These are phyloP conservation scores for Mucor racemosus DNA, from an alignment of 371 early-diverging fungal genomes.

Conservation along the genomic window DNA sequence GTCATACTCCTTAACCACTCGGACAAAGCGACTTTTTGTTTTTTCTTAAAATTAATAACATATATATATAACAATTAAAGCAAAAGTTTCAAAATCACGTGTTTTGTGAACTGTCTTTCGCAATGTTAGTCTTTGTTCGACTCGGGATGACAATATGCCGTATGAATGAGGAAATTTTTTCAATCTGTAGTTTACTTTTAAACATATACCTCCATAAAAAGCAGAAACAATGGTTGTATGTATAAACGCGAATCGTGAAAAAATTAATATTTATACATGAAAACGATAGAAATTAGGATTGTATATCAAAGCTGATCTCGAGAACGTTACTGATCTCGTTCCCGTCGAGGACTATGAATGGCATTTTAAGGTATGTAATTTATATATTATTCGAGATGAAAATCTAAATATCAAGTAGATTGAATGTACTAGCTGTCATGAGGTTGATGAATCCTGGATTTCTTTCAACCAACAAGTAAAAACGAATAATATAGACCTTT, in stretches of 20 bases:
- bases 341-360: constrained; percentile 71
- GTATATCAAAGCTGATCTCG: constrained; percentile 79
- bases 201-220: background rate
- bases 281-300: constrained; percentile 44
- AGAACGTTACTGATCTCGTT: constrained; percentile 77
- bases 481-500: background rate
- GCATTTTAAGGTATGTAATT: constrained; percentile 70
- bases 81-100: too few species aligned
- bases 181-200: background rate
- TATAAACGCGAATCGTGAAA: background rate
- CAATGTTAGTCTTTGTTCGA: too few species aligned
- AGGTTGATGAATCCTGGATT: constrained; percentile 75
- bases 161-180: too few species aligned
- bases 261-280: background rate
- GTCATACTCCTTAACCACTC: constrained; percentile 16
- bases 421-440: constrained; percentile 84
- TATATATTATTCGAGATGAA: background rate
- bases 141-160: too few species aligned
- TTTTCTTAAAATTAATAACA: too few species aligned
- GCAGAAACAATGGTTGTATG: background rate
- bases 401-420: constrained; percentile 43
- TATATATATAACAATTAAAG: too few species aligned
- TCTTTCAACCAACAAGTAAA: constrained; percentile 71
- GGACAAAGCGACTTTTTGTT: constrained; percentile 12
- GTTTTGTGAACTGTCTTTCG: too few species aligned